Evolutionary conservation across 495 filamentous ascomycete genomes (phyloP).

Genomic region (Hypoxylon intermedium): DNA sequence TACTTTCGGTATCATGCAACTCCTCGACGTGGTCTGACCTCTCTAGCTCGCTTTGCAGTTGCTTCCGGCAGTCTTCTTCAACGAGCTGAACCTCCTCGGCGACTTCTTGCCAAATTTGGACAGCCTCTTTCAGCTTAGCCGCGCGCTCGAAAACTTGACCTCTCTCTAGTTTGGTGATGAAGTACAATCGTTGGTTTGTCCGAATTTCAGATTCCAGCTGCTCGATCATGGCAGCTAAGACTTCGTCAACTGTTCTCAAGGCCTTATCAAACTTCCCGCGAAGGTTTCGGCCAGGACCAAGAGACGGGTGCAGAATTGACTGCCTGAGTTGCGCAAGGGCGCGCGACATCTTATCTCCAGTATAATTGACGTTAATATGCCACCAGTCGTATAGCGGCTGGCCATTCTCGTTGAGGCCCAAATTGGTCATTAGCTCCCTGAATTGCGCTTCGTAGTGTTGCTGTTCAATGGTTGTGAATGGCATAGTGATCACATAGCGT

Average conservation of each 20-base stretch:
- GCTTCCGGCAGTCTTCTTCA: conserved; percentile 69
- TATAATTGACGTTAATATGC: no score
- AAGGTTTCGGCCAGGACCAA: conserved; percentile 54
- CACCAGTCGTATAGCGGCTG: no score
- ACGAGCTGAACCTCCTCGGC: conserved; percentile 60
- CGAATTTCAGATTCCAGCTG: conserved; percentile 69
- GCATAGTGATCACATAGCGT: conserved; percentile 84
- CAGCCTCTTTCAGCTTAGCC: conserved; percentile 59
- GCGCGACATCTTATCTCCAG: conserved; percentile 69
- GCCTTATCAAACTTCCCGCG: conserved; percentile 54
- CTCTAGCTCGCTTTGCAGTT: conserved; percentile 64
- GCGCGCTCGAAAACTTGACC: conserved; percentile 80
- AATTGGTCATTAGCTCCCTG: conserved; percentile 72
- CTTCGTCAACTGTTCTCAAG: conserved; percentile 81
- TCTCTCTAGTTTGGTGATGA: conserved; percentile 65
- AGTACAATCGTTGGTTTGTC: conserved; percentile 68
- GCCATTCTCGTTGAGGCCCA: conserved; percentile 71
- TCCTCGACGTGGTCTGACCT: conserved; percentile 46
- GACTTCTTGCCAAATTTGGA: conserved; percentile 70
- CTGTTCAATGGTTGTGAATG: conserved; percentile 87
- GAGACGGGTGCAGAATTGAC: conserved; percentile 83
- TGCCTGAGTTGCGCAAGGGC: conserved; percentile 69
- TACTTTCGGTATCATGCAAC: conserved; percentile 45
- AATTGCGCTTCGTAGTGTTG: conserved; percentile 81
- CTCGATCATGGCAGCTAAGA: conserved; percentile 88